Base-by-base conservation (phyloP, 1,139 yeast species). In the Taphrina confusa region DNA sequence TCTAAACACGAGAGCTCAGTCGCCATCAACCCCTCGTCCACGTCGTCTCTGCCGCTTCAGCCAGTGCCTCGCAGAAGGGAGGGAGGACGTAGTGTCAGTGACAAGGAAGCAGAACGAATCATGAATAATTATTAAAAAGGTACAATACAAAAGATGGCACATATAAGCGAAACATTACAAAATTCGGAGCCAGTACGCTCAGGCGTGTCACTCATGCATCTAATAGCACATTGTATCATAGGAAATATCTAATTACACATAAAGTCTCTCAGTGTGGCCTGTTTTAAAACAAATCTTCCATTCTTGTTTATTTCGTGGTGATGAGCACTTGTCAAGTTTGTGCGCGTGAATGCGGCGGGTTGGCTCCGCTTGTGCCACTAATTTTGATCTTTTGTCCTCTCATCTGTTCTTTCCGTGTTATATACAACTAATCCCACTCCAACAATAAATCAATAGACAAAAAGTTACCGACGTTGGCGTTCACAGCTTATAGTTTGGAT, bases 21-120 rank as follows among this genome's bases (percentile, higher is more conserved):
- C 1, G 40, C 52, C 36, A 47, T 47, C 39, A 47, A 27, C 5
- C 52, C 28, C 22, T 25, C 52, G 1, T 47, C 52, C 14, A 47
- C 42, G 9, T 33, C 52, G 14, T 47, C 52, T 1, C 30, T 47
- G 42, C 52, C 52, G 22, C 33, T 47, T 8, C 20, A 42, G n/a
- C 23, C 49, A 20, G 31, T 51, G 23, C 33, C 36, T 1, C 42
- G 58, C 6, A 31, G 52, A 6, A 20, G 37, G 6, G 50, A 45
- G 2, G 42, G 42, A 3, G 42, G 30, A 2, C 39, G 52, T 8
- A 47, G 52, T 33, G 52, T 33, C 16, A 47, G 52, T 14, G 52
- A 47, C 52, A 31, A 33, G 42, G 52, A 47, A 20, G 40, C 52
- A n/a, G 52, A 47, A 25, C 52, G 52, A 34, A 3, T 47, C 40